Conservation (phyloP, 441 rosid genomes). For the Flueggea neowawraea region DNA sequence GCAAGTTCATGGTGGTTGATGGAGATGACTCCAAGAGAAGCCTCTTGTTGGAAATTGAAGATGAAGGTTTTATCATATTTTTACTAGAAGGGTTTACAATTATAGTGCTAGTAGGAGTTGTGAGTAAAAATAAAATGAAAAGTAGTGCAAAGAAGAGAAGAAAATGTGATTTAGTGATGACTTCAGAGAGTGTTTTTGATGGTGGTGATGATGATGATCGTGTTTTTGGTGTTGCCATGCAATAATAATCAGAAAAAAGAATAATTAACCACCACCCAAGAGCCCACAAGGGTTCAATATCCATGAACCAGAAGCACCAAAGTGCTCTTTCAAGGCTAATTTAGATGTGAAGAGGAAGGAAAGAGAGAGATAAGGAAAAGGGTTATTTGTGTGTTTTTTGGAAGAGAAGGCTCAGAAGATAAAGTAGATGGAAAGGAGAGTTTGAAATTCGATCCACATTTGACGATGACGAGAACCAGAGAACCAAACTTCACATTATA, state of each 20-base stretch:
- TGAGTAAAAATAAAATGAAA: slow-evolving; percentile 41
- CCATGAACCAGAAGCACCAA: slow-evolving; percentile 78
- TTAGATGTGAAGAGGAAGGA: slow-evolving; percentile 8
- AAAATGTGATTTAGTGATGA: slow-evolving; percentile 32
- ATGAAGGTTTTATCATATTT: neutral
- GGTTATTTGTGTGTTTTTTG: too few species aligned
- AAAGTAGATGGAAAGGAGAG: slow-evolving; percentile 37
- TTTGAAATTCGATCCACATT: slow-evolving; percentile 51
- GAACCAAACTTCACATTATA: slow-evolving; percentile 26
- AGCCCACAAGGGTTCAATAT: slow-evolving; percentile 90
- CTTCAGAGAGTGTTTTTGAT: neutral
- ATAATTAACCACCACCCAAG: slow-evolving; percentile 79
- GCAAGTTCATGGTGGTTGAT: slow-evolving; percentile 37
- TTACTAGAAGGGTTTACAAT: neutral
- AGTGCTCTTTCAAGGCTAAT: slow-evolving; percentile 23
- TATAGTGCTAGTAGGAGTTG: slow-evolving; percentile 14
- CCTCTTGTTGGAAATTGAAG: slow-evolving; percentile 43
- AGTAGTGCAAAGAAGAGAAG: slow-evolving; percentile 32
- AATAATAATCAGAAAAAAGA: slow-evolving; percentile 29
- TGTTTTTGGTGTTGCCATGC: slow-evolving; percentile 74
- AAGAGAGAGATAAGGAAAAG: slow-evolving; percentile 2
- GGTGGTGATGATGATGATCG: slow-evolving; percentile 9
- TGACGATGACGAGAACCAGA: slow-evolving; percentile 15
- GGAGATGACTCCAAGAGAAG: slow-evolving; percentile 44
- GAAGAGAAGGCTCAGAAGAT: slow-evolving; percentile 31